Conservation (phyloP, 768 basidiomycete genomes). For the Cystofilobasidium capitatum region DNA sequence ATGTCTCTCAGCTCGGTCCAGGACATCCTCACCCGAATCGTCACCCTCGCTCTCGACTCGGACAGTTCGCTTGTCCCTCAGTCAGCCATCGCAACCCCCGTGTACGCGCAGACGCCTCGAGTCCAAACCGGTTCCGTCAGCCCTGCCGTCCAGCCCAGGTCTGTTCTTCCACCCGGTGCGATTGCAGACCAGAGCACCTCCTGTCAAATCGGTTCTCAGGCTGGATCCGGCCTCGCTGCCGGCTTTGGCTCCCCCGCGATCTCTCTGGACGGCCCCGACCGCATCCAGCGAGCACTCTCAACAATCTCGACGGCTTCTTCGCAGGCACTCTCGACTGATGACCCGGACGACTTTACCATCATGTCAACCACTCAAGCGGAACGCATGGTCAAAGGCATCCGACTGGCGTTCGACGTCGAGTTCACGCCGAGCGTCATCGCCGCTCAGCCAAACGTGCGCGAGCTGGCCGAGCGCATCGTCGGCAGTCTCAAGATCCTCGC, state of each 20-base stretch:
- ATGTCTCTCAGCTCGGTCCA: conserved; percentile 46
- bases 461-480: conserved; percentile 72
- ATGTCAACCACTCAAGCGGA: conserved; percentile 85
- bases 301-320: not conserved
- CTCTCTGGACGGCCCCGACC: not conserved
- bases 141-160: no score
- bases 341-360: conserved; percentile 88
- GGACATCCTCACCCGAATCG: conserved; percentile 59
- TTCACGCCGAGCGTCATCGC: conserved; percentile 81
- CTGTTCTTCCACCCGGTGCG: no score
- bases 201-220: no score
- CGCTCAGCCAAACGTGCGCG: conserved; percentile 84
- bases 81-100: conserved; percentile 40
- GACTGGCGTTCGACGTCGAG: conserved; percentile 78
- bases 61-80: conserved; percentile 69
- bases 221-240: no score
- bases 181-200: no score
- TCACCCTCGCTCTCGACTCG: conserved; percentile 75
- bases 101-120: not conserved
- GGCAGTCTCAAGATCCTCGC: conserved; percentile 33
- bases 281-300: not conserved
- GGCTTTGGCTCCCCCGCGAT: not conserved
- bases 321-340: conserved; percentile 42
- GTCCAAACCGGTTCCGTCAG: not conserved
- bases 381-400: conserved; percentile 67